A percentile compares a stretch with the other conserved stretches of the same genome.
These are phyloP conservation scores for Excoecaria cochinchinensis DNA, from an alignment of 345 rosid species.

Conservation along the genomic window DNA sequence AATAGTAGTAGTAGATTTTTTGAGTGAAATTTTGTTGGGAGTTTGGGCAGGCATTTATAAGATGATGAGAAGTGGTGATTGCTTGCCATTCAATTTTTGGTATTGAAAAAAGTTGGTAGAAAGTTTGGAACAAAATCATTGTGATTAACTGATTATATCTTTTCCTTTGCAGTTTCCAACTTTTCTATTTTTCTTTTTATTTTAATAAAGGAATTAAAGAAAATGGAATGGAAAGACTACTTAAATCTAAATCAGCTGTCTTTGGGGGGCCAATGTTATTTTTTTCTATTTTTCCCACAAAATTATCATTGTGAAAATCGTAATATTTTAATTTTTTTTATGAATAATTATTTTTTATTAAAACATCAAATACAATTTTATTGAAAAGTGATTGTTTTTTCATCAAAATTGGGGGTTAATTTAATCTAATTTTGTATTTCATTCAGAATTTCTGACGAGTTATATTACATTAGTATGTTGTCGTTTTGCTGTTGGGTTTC, in stretches of 20 bases:
- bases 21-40: conserved; percentile 21
- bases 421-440: neutral
- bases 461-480: neutral
- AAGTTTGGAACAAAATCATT: conserved; percentile 55
- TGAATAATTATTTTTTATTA: too few species aligned
- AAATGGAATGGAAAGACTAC: too few species aligned
- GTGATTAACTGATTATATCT: conserved; percentile 23
- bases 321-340: too few species aligned
- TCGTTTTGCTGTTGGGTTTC: conserved; percentile 1
- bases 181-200: neutral
- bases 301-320: too few species aligned
- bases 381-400: too few species aligned
- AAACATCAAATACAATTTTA: too few species aligned
- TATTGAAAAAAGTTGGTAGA: conserved; percentile 26
- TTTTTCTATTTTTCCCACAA: too few species aligned
- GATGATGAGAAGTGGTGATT: conserved; percentile 39
- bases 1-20: conserved; percentile 12
- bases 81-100: conserved; percentile 48
- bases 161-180: neutral
- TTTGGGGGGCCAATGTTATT: too few species aligned
- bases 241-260: too few species aligned
- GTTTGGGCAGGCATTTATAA: conserved; percentile 52
- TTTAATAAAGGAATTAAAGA: too few species aligned
- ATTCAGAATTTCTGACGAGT: neutral
- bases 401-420: neutral